A percentile compares a stretch with the other conserved stretches of the same genome.
Evolutionary conservation across 2,329 filamentous ascomycete genomes (phyloP).

Genomic region (Penicillium janthinellum): DNA sequence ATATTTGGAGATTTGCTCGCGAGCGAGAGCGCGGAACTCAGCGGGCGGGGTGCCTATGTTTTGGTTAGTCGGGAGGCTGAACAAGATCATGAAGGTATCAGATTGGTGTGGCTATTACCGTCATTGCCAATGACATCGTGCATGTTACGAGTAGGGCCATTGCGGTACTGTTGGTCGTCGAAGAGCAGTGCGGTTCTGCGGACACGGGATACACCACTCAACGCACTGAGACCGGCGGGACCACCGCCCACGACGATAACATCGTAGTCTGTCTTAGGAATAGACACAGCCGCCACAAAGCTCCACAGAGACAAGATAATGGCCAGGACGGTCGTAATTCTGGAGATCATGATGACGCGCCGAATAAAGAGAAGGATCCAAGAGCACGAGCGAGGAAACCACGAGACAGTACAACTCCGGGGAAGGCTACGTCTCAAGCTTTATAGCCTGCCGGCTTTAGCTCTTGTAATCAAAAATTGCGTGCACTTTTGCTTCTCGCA

Average conservation of each 20-base stretch:
- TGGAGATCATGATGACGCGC: constrained; percentile 4
- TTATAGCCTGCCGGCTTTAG: background rate
- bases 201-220: constrained; percentile 63
- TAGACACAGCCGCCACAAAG: constrained; percentile 23
- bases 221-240: constrained; percentile 56
- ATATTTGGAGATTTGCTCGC: constrained; percentile 56
- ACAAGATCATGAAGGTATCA: background rate
- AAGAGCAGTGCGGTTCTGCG: constrained; percentile 58
- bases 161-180: constrained; percentile 62
- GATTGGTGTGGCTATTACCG: constrained; percentile 41
- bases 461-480: background rate
- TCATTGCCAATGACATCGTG: constrained; percentile 65
- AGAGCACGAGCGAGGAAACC: background rate
- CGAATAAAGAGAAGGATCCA: no score
- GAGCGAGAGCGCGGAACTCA: constrained; percentile 58
- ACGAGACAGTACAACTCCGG: background rate
- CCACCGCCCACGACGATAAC: constrained; percentile 62
- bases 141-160: constrained; percentile 58
- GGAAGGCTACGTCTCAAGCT: background rate
- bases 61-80: background rate
- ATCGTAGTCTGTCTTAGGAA: constrained; percentile 50
- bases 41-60: constrained; percentile 41
- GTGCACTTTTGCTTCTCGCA: background rate
- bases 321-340: constrained; percentile 23
- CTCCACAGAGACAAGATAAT: constrained; percentile 26